Evolutionary conservation across 148 eudicot genomes (phyloP), one percentile per base, ranked within the genome.

Genomic region (Persicaria maculosa): DNA sequence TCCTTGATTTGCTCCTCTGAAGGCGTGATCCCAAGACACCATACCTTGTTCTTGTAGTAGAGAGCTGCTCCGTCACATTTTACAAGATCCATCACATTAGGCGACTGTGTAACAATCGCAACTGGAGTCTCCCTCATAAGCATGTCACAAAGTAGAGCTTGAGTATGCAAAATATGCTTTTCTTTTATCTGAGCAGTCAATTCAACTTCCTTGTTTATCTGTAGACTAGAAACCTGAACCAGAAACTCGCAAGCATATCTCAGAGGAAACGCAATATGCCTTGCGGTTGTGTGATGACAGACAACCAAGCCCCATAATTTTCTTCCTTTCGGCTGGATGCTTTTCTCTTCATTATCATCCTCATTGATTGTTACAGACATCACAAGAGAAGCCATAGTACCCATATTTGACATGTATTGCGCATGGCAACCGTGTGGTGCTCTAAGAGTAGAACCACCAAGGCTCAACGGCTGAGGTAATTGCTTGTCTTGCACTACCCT

Each of bases 261-360:
- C 59, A 83, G 82, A 22, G 95, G 97, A 71, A 88, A 90, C 1
- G 96, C 78, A 74, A 90, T 75, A 75, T 90, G 87, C 76, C 90
- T 81, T 12, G 95, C 78, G 77, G 86, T 82, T 9, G 88, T 84
- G 68, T 92, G 88, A 81, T 92, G 97, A 77, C 97, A 90, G 58
- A 92, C 97, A 64, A 92, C 97, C 85, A 92, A 87, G 52, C 97
- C 97, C 95, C 95, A 92, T 52, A 92, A 77, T 68, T 86, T 90
- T 79, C 86, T 85, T 74, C 84, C 84, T 80, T 69, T 84, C 70
- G 68, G 82, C 50, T 73, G 83, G 77, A 82, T 84, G 77, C 82
- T 78, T 44, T 80, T 81, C n/a, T 69, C 78, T 71, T 83, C 91
- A 48, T 90, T 87, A 22, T 79, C 86, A 31, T 88, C 93, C 72